Conservation (phyloP, 108 stramenopile genomes). For the Cyclostephanos invisitatus region DNA sequence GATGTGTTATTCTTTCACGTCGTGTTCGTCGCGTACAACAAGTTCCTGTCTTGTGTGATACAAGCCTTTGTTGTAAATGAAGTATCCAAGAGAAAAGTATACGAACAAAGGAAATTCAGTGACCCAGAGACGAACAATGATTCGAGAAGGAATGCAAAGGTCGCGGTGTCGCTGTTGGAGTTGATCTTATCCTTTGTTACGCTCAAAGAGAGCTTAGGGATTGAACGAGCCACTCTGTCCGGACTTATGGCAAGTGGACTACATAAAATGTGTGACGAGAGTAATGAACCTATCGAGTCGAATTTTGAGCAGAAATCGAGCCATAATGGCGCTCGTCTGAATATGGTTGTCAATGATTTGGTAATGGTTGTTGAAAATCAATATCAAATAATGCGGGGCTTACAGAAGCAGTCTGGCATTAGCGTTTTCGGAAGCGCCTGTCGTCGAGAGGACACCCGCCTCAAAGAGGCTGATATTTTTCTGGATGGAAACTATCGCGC, state of each 20-base stretch:
- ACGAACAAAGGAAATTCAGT: conserved; percentile 1
- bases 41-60: conserved; percentile 14
- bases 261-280: background rate
- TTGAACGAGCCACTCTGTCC: conserved; percentile 64
- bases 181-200: conserved; percentile 58
- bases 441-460: background rate
- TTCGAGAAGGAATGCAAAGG: conserved; percentile 16
- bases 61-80: conserved; percentile 18
- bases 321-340: conserved; percentile 27
- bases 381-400: conserved; percentile 41
- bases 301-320: no score
- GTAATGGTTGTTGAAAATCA: conserved; percentile 77
- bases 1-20: conserved; percentile 14
- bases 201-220: conserved; percentile 72
- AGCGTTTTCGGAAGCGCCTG: background rate
- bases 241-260: conserved; percentile 46
- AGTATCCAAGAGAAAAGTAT: conserved; percentile 6
- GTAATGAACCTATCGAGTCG: background rate
- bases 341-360: conserved; percentile 56
- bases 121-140: conserved; percentile 1
- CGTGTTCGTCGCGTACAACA: conserved; percentile 18
- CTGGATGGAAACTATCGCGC: conserved; percentile 30
- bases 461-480: background rate
- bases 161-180: conserved; percentile 38
- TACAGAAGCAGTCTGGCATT: conserved; percentile 42